A percentile compares a stretch with the other conserved stretches of the same genome.
Evolutionary conservation across 163 green algal species (phyloP).

Genomic region (Chlorella variabilis): DNA sequence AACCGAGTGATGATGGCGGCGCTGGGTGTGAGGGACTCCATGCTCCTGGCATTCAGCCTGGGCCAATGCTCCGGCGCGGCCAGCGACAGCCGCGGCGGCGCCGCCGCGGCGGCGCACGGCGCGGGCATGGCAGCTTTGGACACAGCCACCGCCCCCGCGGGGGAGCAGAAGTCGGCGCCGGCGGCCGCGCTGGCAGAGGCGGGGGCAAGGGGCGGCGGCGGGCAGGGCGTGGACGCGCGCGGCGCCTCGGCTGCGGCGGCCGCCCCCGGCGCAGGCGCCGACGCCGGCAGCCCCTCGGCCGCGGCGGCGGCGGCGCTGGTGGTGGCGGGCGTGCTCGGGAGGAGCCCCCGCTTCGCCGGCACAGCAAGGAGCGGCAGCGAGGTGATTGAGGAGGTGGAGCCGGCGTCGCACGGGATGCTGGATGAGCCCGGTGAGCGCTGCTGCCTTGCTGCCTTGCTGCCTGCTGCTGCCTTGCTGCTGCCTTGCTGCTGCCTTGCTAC

Average conservation of each 20-base stretch:
- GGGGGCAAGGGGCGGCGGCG: no score
- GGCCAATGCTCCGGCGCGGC: neutral
- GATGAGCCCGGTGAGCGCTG: conserved; percentile 8
- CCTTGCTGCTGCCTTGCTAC: neutral
- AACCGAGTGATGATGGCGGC: neutral
- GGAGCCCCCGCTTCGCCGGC: no score
- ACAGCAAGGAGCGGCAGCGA: neutral
- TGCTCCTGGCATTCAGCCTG: conserved; percentile 27
- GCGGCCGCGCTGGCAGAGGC: no score
- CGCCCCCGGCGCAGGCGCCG: no score
- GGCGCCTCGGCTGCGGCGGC: no score
- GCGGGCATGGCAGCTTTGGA: neutral
- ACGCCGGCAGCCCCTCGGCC: neutral
- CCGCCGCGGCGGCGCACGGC: neutral
- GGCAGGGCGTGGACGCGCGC: no score
- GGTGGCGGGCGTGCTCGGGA: no score
- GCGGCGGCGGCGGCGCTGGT: no score
- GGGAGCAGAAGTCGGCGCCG: neutral
- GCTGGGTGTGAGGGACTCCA: conserved; percentile 19
- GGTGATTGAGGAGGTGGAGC: conserved; percentile 28
- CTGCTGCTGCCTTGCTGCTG: neutral
- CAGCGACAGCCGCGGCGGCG: neutral
- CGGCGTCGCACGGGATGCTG: neutral
- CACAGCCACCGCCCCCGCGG: no score
- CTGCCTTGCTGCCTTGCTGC: neutral